Base-by-base conservation (phyloP, 768 basidiomycete species). In the Kwoniella sp. region DNA sequence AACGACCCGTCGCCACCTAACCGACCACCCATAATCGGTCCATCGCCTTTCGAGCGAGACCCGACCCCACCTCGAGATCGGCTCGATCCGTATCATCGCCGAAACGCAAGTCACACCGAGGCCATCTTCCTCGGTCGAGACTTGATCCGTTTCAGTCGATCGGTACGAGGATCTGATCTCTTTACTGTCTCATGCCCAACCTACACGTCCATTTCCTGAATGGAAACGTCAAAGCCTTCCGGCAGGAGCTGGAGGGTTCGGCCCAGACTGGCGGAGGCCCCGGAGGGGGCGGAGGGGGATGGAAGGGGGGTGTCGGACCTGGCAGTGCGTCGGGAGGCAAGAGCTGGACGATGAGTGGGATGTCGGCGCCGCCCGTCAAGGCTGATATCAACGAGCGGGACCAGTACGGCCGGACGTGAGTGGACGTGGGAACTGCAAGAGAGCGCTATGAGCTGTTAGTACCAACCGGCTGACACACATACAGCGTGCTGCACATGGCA, bases 401-500 rank as follows among this genome's bases (percentile, higher is more conserved):
- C 57, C 11, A 44, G 3, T 54, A 61, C 31, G 75, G 75, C 4
- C 40, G 73, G 45, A 72, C 73, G 69, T 70, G 54, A 55, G 65
- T 64, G 6, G 4, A n/a, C n/a, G n/a, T n/a, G n/a, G n/a, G n/a
- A n/a, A 33, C 1, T n/a, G n/a, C n/a, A n/a, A n/a, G n/a, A n/a
- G n/a, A n/a, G n/a, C 5, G 40, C 8, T 29, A n/a, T n/a, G n/a
- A n/a, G n/a, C 12, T 14, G 5, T 20, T 20, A 20, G 8, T 38
- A 22, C 19, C 37, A 5, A 17, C 19, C n/a, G 11, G 19, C 20
- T 27, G 28, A 37, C 9, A 46, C 17, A 29, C 2, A 5, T 77
- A 84, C 51, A 86, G 87, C 0, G 84, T 86, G 1, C 79, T 95
- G 9, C 92, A 96, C 67, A 80, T 90, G 32, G 86, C 86, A 0